Base-by-base conservation (phyloP, 1,284 basidiomycete species). In the Cutaneotrichosporon spelunceum region DNA sequence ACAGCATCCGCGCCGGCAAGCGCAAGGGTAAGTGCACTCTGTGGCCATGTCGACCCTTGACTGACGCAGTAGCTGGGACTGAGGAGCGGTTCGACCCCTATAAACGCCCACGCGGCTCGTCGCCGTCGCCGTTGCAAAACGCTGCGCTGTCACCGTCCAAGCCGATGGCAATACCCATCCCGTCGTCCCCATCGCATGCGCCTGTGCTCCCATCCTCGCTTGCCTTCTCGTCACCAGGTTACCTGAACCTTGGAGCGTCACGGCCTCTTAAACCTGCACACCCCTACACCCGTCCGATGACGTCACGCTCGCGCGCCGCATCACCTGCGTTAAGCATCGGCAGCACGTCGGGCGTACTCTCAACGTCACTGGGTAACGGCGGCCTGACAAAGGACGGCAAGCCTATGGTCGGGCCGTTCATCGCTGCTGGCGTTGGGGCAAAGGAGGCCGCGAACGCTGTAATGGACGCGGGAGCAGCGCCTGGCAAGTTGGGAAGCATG, bases 71-170 rank as follows among this genome's bases (percentile, higher is more conserved):
- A 33, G 65, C 70, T 60, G 69, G 59, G 11, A 56, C 42, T 3
- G 76, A 78, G 23, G 76, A 78, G 61, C 69, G 76, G 11, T 78
- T 75, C 61, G 76, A 78, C 61, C 76, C 75, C 8, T 78, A 78
- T 67, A 78, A 78, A 65, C 68, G 76, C 4, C 72, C 73, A 8
- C 66, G 76, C 1, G 76, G 72, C 2, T 64, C 70, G 1, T 78
- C 76, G 4, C 76, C 76, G 1, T 75, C 74, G 3, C 60, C 71
- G 1, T 65, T 66, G 50, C 53, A 70, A 19, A 60, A 53, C 19
- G 60, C 62, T 16, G 67, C 74, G 2, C 63, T 74, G 47, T 75
- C 72, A 2, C 75, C 76, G 0, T 75, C 73, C 9, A 64, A 65
- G 7, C 45, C 68, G 0, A 62, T 63, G 1, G 52, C 70, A 1